phyloP scores from a whole-genome alignment of 768 basidiomycete species.

The Rhizopogon salebrosus region DNA sequence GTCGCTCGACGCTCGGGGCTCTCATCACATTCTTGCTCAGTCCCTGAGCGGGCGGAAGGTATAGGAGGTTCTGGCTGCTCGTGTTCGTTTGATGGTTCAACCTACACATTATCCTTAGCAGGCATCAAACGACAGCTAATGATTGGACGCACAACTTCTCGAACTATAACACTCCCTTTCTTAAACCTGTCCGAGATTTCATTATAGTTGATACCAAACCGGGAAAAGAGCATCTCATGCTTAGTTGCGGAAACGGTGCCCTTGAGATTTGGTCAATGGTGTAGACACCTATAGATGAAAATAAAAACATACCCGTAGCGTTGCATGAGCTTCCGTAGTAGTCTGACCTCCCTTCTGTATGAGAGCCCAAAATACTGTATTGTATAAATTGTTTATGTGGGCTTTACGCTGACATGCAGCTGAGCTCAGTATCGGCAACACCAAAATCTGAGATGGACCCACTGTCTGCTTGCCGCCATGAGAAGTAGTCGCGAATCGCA shows the following conservation, averaged over 20 bases:
- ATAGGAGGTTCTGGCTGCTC: not conserved
- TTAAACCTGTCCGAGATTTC: constrained; percentile 62
- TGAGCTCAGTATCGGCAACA: constrained; percentile 6
- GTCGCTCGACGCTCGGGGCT: no score
- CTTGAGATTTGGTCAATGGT: constrained; percentile 35
- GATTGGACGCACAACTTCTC: constrained; percentile 43
- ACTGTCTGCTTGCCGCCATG: constrained; percentile 98
- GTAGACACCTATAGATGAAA: not conserved
- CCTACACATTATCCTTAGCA: not conserved
- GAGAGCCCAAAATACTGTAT: constrained; percentile 93
- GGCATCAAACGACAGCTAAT: not conserved
- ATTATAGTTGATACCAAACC: constrained; percentile 88
- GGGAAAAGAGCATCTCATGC: constrained; percentile 82
- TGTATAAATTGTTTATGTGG: constrained; percentile 97
- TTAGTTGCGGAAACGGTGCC: constrained; percentile 88
- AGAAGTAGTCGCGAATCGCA: constrained; percentile 85
- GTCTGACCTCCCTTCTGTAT: constrained; percentile 78
- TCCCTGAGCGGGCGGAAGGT: no score
- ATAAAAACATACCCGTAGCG: constrained; percentile 55
- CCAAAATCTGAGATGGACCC: constrained; percentile 23
- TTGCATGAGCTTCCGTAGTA: constrained; percentile 75
- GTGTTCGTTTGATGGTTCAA: not conserved
- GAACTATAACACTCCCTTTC: constrained; percentile 82
- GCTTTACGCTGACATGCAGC: constrained; percentile 44
- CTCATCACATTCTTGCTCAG: not conserved